Base-by-base conservation (phyloP, 805 yeast species). In the Candida silvicultrix region DNA sequence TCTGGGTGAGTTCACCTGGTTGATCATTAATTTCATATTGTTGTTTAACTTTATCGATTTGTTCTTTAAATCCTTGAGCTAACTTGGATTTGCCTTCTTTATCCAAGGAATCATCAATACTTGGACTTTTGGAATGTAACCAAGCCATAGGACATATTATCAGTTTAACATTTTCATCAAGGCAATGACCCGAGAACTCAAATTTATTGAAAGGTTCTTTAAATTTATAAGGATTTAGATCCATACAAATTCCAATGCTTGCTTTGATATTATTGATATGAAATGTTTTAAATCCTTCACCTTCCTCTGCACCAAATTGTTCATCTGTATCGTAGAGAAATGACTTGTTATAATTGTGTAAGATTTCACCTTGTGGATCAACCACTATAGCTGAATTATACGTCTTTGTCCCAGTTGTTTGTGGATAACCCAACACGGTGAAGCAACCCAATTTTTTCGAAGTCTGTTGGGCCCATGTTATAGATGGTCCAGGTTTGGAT, bases 181-280 rank as follows among this genome's bases (percentile, higher is more conserved):
- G 58, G 48, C 85, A 80, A 44, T 71, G 70, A 25, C 64, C 60
- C 0, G 90, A 74, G 63, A 85, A 87, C 62, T 90, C 97, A 59
- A 76, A 88, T 22, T 69, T 72, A 34, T 74, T 69, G 64, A 88
- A 89, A 1, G 95, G 89, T 1, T 96, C 89, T 51, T 77, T 70
- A 62, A 90, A 90, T 59, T 85, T 73, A 62, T 86, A 85, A 0
- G 97, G 96, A 60, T 87, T 89, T 50, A 90, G 63, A 65, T 90
- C 98, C 97, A 90, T 90, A 61, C 98, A 90, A 6, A 90, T 89
- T 0, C 97, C 98, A 45, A 90, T 70, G 31, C 81, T 73, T 1
- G 84, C 67, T 32, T 62, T 72, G 7, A 77, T 53, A 21, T 64
- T 65, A 43, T 47, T 49, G 31, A 57, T 21, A 22, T 57, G 69